Base-by-base conservation (phyloP, 2,329 filamentous ascomycete species). In the Alternaria brassicae region DNA sequence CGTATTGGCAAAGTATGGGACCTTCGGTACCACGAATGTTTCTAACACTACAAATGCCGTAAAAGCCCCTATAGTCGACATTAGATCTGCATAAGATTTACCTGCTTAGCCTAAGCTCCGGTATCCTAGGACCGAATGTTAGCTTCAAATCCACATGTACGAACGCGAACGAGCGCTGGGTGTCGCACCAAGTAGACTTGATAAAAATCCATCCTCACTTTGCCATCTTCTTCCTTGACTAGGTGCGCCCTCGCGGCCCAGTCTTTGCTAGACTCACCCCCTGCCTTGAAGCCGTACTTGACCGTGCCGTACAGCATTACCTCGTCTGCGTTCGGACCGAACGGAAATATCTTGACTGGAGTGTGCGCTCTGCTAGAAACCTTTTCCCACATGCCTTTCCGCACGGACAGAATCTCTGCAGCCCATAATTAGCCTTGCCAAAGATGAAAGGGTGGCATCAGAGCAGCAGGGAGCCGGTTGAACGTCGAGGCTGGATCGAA, bases 171-270 rank as follows among this genome's bases (percentile, higher is more conserved):
- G 47, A 53, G 23, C 27, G 42, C 28, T 45, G 30, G 32, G 12
- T 77, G 23, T 78, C 81, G 76, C 61, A 84, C 83, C 65, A 85
- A 60, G 67, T 85, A 86, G 6, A 86, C 83, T 69, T 85, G 83
- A 70, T 86, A 86, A 62, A 81, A 83, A 28, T 79, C 74, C 77
- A 85, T 79, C 73, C 80, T 85, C 70, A 86, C 83, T 63, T 80
- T 81, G 4, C 83, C 85, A 44, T 83, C 81, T 42, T 78, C 77
- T 5, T 83, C 78, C 6, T 83, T 81, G 27, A 80, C 74, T 42
- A 89, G 80, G 53, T 84, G 78, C 4, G 83, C 85, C 61, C 83
- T 77, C 51, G 80, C 85, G 17, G 83, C 82, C 85, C 85, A 88
- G 10, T 86, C 83, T 4, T 85, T 71, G 2, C 69, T 69, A 3